Base-by-base conservation (phyloP, 2,329 filamentous ascomycete genomes). In the Xylaria sp. region DNA sequence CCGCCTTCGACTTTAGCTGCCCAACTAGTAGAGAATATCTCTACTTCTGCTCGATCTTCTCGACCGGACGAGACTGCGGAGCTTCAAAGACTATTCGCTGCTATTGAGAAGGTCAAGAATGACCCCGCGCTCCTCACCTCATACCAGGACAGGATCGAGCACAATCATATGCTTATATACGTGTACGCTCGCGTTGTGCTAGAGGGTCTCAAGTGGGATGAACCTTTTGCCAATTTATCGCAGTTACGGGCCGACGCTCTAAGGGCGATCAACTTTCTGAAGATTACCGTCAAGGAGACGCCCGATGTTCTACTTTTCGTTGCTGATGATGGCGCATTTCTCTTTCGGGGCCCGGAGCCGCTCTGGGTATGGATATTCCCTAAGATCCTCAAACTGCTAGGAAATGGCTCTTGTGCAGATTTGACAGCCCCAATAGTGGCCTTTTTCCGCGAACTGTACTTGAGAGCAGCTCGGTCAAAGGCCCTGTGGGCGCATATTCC, bases 141-240 rank as follows among this genome's bases (percentile, higher is more conserved):
- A 11, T 72, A 81, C 1, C 85, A 89, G 64, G 87, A 90, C 44
- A 88, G 90, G 67, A 77, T 90, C 44, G 84, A 88, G 52, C 88
- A 96, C 73, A 94, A 96, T 68, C 90, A 93, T 70, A 90, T 93
- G 76, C 84, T 97, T 51, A 88, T 97, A 54, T 93, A 91, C 71
- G 90, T 97, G 64, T 90, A 95, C 68, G 83, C 90, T 51, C 89
- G 91, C 72, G 90, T 92, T 60, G 90, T 92, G 21, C 80, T 97
- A 11, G 90, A 93, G 67, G 83, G 83, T 44, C 81, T 91, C 47
- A 83, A 83, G 66, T 82, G 85, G 71, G 86, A 92, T 69, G 86
- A 93, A 68, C 87, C 87, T 2, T 90, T 93, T 72, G 81, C 86
- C 60, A 79, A 86, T 65, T 78, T 76, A 53, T 80, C 81, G 33